Evolutionary conservation across 2,329 filamentous ascomycete species (phyloP).

Genomic region (Arthrobotrys sphaeroides): DNA sequence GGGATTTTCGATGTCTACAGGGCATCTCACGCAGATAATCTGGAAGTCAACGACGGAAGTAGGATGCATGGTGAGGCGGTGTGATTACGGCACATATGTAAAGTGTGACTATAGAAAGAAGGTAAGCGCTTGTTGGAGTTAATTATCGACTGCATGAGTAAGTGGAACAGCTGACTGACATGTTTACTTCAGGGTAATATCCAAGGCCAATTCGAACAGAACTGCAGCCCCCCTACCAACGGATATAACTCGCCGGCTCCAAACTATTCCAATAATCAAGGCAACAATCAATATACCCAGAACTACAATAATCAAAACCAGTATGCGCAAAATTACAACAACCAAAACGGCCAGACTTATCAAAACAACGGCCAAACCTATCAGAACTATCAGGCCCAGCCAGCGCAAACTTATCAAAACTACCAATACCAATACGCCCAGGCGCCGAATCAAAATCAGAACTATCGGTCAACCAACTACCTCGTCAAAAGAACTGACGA

Average conservation of each 20-base stretch:
- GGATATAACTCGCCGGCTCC: background rate
- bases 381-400: background rate
- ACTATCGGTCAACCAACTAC: background rate
- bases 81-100: slow-evolving; percentile 12
- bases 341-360: background rate
- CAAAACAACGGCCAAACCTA: background rate
- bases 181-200: background rate
- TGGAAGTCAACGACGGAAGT: slow-evolving; percentile 40
- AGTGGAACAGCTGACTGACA: background rate
- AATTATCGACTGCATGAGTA: too few relatives aligned
- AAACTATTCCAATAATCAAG: background rate
- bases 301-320: background rate
- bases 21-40: slow-evolving; percentile 38
- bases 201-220: background rate
- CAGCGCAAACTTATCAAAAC: background rate
- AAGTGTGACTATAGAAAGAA: slow-evolving; percentile 35
- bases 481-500: background rate
- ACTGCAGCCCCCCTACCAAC: background rate
- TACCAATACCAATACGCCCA: background rate
- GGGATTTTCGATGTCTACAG: slow-evolving; percentile 18
- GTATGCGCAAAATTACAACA: background rate
- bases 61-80: slow-evolving; percentile 26
- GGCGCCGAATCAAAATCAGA: background rate
- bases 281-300: background rate
- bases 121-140: background rate